A percentile compares a stretch with the other conserved stretches of the same genome.
phyloP scores from a whole-genome alignment of 2,329 filamentous ascomycete species.

The Ophiosphaerella korrae region DNA sequence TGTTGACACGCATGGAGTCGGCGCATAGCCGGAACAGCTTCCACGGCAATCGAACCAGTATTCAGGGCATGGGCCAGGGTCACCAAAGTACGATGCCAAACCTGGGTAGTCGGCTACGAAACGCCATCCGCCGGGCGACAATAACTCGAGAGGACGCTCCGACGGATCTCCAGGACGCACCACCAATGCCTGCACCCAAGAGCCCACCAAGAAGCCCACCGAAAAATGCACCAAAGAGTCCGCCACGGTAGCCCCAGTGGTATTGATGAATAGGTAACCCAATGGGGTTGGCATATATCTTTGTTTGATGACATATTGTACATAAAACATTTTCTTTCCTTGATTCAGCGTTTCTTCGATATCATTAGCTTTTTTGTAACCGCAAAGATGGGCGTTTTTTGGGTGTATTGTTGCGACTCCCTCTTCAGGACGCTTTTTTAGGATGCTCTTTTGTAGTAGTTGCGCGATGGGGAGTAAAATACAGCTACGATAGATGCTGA shows the following conservation, averaged over 20 bases:
- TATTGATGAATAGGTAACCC: background rate
- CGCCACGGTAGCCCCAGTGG: slow-evolving; percentile 14
- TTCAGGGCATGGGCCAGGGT: slow-evolving; percentile 5
- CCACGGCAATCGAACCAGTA: slow-evolving; percentile 10
- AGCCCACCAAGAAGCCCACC: slow-evolving; percentile 19
- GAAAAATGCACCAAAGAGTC: slow-evolving; percentile 27
- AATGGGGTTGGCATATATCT: background rate
- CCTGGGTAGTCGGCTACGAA: slow-evolving; percentile 37
- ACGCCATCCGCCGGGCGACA: slow-evolving; percentile 38
- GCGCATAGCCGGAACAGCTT: slow-evolving; percentile 42
- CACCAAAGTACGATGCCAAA: slow-evolving; percentile 18
- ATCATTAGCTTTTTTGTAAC: too few relatives aligned
- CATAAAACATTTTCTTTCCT: slow-evolving; percentile 1
- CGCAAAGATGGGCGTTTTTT: slow-evolving; percentile 3
- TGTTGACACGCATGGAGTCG: slow-evolving; percentile 84
- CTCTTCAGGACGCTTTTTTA: slow-evolving; percentile 2
- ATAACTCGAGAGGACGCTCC: slow-evolving; percentile 41
- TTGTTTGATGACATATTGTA: slow-evolving; percentile 3
- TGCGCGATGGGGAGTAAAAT: background rate
- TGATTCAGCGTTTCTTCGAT: slow-evolving; percentile 1
- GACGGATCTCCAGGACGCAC: slow-evolving; percentile 22
- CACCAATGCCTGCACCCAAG: slow-evolving; percentile 26
- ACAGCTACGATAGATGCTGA: slow-evolving; percentile 7
- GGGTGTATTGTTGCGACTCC: slow-evolving; percentile 3
- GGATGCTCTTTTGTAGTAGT: background rate